Evolutionary conservation across 2,329 filamentous ascomycete genomes (phyloP).

Genomic region (Tolypocladium nubicola): DNA sequence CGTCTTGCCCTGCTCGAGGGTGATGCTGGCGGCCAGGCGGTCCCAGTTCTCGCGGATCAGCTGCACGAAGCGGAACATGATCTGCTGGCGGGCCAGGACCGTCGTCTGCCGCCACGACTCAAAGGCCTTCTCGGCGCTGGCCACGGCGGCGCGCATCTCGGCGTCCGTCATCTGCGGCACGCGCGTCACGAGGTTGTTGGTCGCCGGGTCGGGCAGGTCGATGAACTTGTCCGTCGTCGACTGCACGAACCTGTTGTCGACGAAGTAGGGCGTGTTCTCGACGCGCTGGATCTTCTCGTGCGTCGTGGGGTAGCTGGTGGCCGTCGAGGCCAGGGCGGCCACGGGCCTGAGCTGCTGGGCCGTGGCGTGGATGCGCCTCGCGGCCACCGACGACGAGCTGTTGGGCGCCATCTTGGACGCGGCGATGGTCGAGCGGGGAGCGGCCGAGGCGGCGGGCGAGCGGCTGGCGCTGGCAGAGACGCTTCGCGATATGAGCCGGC

Average conservation of each 20-base stretch:
- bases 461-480: constrained; percentile 23
- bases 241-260: constrained; percentile 67
- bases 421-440: constrained; percentile 14
- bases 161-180: constrained; percentile 72
- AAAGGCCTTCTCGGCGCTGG: constrained; percentile 67
- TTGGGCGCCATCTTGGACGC: constrained; percentile 24
- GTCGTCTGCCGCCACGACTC: constrained; percentile 63
- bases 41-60: constrained; percentile 81
- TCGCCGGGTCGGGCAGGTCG: constrained; percentile 72
- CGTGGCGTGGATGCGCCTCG: constrained; percentile 46
- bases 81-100: constrained; percentile 64
- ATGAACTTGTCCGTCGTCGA: constrained; percentile 64
- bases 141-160: constrained; percentile 66
- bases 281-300: constrained; percentile 62
- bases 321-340: constrained; percentile 41
- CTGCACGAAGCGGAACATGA: constrained; percentile 78
- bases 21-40: constrained; percentile 73
- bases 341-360: constrained; percentile 43
- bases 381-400: constrained; percentile 25
- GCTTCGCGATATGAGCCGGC: constrained; percentile 33
- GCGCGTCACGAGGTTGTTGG: constrained; percentile 74
- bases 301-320: constrained; percentile 54
- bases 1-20: constrained; percentile 81
- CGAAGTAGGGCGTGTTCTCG: constrained; percentile 66
- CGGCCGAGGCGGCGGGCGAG: constrained; percentile 15